Evolutionary conservation across 2,329 filamentous ascomycete species (phyloP).

Genomic region (Xylariaceae sp.): DNA sequence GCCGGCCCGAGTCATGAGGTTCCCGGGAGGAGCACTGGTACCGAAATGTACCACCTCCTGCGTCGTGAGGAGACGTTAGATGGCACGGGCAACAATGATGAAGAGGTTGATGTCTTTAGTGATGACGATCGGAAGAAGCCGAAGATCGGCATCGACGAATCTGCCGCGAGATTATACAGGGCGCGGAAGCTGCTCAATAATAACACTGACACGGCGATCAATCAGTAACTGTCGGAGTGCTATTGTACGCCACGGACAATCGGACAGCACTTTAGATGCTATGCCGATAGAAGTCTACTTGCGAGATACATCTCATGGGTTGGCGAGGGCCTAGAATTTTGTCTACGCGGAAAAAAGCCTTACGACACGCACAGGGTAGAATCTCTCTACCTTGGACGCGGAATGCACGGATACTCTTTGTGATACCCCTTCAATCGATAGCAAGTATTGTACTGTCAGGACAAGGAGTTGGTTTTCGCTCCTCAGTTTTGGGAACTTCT

Average conservation of each 20-base stretch:
- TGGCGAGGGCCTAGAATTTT: not conserved
- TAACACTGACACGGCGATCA: not conserved
- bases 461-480: not conserved
- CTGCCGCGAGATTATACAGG: slow-evolving; percentile 20
- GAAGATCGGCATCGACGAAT: slow-evolving; percentile 8
- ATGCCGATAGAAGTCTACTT: not conserved
- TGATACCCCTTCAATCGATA: not conserved
- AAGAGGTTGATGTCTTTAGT: slow-evolving; percentile 1
- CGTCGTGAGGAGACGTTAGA: not conserved
- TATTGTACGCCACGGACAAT: not conserved
- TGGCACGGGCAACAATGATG: not conserved
- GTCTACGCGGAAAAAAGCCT: not conserved
- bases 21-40: not conserved
- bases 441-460: not conserved
- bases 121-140: slow-evolving; percentile 21
- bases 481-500: not conserved
- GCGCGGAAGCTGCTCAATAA: slow-evolving; percentile 22
- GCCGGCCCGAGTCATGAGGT: not conserved
- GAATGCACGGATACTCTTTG: not conserved
- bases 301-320: not conserved
- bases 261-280: too few species aligned
- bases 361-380: not conserved
- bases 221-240: not conserved
- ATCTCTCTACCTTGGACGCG: not conserved
- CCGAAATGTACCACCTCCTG: slow-evolving; percentile 27